A percentile compares a stretch with the other conserved stretches of the same genome.
Conservation (phyloP, 2,329 filamentous ascomycete species). For the Colletotrichum chlorophyti region DNA sequence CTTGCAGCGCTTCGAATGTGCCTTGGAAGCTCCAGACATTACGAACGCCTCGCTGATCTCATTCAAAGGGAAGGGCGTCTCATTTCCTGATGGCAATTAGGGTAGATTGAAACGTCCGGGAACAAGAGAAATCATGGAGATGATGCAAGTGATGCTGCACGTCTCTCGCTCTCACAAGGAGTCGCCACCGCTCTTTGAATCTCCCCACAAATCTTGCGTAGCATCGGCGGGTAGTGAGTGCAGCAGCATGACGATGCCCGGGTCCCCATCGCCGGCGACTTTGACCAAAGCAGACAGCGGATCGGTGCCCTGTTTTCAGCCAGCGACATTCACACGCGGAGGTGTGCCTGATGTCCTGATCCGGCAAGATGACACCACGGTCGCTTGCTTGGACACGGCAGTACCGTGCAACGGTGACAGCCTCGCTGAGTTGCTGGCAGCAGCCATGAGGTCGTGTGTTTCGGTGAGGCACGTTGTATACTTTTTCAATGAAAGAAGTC, state of each 20-base stretch:
- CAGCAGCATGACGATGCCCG: constrained; percentile 15
- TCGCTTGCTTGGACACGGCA: no score
- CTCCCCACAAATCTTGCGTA: constrained; percentile 10
- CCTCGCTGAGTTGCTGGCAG: constrained; percentile 2
- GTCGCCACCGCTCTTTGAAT: constrained; percentile 15
- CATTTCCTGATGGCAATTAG: background rate
- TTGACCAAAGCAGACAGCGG: no score
- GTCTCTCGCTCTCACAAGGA: constrained; percentile 8
- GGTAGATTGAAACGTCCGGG: background rate
- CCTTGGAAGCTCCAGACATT: no score
- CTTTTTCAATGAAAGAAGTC: no score
- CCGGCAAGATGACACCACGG: background rate
- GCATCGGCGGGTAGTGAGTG: background rate
- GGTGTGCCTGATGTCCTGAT: background rate
- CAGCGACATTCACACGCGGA: no score
- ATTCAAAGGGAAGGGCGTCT: no score
- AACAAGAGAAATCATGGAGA: background rate
- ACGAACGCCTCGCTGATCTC: no score
- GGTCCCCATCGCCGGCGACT: no score
- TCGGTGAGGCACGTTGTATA: constrained; percentile 11
- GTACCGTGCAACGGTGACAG: constrained; percentile 14
- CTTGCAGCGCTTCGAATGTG: no score
- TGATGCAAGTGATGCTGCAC: background rate
- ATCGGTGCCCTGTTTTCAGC: constrained; percentile 8
- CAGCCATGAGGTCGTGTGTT: constrained; percentile 22